A percentile compares a stretch with the other conserved stretches of the same genome.
phyloP scores from a whole-genome alignment of 352 stramenopile genomes.

The Globisporangium viniferum region DNA sequence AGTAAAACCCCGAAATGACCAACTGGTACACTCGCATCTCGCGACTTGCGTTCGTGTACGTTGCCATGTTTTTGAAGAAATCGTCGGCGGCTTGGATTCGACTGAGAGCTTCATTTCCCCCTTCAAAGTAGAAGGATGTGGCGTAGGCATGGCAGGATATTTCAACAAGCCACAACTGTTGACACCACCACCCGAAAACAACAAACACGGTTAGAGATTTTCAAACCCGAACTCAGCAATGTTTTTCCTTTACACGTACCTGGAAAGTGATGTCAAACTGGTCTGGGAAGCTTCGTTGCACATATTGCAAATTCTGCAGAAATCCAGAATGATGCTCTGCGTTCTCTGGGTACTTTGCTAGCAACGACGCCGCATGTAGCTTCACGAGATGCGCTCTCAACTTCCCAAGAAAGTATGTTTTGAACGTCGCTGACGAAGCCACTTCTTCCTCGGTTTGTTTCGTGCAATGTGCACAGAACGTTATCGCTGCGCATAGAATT shows the following conservation, averaged over 20 bases:
- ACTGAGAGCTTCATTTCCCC: conserved; percentile 24
- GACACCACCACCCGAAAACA: background rate
- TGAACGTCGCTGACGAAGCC: conserved; percentile 20
- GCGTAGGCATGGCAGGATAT: conserved; percentile 53
- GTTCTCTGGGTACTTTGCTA: conserved; percentile 23
- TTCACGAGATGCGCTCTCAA: conserved; percentile 50
- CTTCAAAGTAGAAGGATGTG: conserved; percentile 33
- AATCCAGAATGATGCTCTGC: conserved; percentile 23
- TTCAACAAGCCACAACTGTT: conserved; percentile 65
- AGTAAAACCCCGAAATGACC: conserved; percentile 53
- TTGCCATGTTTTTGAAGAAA: conserved; percentile 31
- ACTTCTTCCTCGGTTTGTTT: background rate
- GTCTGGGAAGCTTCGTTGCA: conserved; percentile 43
- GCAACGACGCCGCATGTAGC: conserved; percentile 43
- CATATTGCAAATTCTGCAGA: conserved; percentile 44
- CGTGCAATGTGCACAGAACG: conserved; percentile 22
- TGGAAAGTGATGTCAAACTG: conserved; percentile 48
- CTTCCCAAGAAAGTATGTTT: conserved; percentile 49
- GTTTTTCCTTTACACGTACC: conserved; percentile 22
- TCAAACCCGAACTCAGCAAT: background rate
- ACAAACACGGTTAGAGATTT: background rate
- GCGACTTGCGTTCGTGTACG: conserved; percentile 23
- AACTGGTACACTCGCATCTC: conserved; percentile 55
- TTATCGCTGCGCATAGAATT: conserved; percentile 47
- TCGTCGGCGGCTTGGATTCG: conserved; percentile 44